Base-by-base conservation (phyloP, 2,329 filamentous ascomycete genomes). In the Monosporascus sp. region DNA sequence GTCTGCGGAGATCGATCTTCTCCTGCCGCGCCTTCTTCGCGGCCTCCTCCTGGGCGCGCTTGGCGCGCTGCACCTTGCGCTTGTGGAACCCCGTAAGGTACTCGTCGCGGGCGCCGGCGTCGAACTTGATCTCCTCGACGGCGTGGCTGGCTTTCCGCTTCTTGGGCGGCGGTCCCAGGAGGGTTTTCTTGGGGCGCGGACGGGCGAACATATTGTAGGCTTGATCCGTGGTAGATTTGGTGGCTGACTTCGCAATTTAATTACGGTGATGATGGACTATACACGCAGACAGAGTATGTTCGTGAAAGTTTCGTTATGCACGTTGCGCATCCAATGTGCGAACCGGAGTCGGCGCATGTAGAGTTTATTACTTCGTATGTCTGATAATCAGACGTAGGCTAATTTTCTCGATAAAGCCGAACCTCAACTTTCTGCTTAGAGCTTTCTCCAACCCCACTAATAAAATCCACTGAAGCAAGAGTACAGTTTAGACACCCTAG, bases 51-150 rank as follows among this genome's bases (percentile, higher is more conserved):
- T 94, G 88, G 2, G 93, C 93, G 70, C 86, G 78, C 74, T 96
- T 95, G 60, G 86, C 85, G 38, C 94, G 82, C 69, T 91, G 88
- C 51, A 89, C 75, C 72, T 97, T 97, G 71, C 94, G 87, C 79
- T 97, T 99, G 77, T 93, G 92, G 73, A 99, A 99, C 3, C 94
- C 94, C 0, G 91, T 97, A 54, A 99, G 79, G 68, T 89, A 99
- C 66, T 97, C 91, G 59, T 88, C 77, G 59, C 94, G 86, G 46
- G 89, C 89, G 56, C 80, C 78, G 56, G 80, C 74, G 74, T 99
- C 91, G 74, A 97, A 99, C 50, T 77, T 84, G 70, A 99, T 87
- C 69, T 96, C 90, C 66, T 92, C 89, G 55, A 89, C 77, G 40
- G 77, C 73, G 46, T 77, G 75, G 15, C 78, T 67, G 57, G 71